Conservation (phyloP, 805 yeast genomes). For the Hanseniaspora singularis region DNA sequence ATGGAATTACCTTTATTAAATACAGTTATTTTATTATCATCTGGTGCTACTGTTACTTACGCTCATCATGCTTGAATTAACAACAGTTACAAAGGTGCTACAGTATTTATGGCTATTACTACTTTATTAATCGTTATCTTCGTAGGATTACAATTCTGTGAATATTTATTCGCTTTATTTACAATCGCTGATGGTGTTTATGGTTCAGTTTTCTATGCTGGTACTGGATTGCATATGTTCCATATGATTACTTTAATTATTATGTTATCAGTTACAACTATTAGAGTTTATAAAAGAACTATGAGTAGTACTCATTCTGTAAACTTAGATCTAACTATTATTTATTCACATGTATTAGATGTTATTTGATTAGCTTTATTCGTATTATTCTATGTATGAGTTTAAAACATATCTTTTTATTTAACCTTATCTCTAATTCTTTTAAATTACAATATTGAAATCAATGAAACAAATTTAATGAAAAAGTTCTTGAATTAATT, state of each 20-base stretch:
- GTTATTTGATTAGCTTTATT: constrained; percentile 25
- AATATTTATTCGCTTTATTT: constrained; percentile 22
- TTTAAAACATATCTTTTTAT: constrained; percentile 16
- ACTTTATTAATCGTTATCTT: constrained; percentile 22
- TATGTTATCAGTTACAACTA: constrained; percentile 20
- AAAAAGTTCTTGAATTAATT: not conserved
- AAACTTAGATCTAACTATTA: constrained; percentile 22
- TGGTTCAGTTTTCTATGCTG: constrained; percentile 23
- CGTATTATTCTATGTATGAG: constrained; percentile 24
- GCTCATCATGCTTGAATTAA: constrained; percentile 23
- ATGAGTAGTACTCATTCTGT: constrained; percentile 23
- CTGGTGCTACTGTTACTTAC: constrained; percentile 23
- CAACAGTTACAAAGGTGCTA: constrained; percentile 18
- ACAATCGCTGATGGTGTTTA: constrained; percentile 24
- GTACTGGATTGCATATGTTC: constrained; percentile 23
- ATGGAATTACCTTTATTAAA: constrained; percentile 26
- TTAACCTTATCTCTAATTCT: not conserved
- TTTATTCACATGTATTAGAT: constrained; percentile 24
- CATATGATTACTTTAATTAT: constrained; percentile 22
- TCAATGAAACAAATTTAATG: not conserved
- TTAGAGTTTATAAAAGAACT: constrained; percentile 21
- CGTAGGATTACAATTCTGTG: constrained; percentile 23
- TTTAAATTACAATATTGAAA: not conserved
- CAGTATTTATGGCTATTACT: constrained; percentile 20
- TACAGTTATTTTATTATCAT: constrained; percentile 24